phyloP scores from a whole-genome alignment of 257 asterid genomes.

The Rhazya stricta region DNA sequence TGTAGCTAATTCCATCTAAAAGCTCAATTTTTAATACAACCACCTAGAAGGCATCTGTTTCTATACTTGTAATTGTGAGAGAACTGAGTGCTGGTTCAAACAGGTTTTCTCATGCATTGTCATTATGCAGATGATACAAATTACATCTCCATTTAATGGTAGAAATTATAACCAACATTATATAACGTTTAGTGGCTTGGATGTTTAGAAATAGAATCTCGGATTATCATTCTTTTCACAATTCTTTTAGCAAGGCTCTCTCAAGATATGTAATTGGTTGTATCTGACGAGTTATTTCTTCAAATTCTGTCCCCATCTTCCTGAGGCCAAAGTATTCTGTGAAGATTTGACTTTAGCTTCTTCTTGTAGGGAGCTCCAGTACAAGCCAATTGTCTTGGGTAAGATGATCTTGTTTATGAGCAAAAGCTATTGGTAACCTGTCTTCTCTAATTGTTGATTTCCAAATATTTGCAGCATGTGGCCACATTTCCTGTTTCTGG shows the following conservation, averaged over 20 bases:
- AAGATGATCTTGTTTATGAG: slow-evolving; percentile 15
- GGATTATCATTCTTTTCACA: background rate
- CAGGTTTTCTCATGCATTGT: background rate
- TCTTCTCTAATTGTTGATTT: slow-evolving; percentile 6
- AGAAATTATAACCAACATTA: background rate
- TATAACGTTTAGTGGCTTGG: background rate
- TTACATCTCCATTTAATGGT: background rate
- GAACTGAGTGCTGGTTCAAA: background rate
- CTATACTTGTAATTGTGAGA: background rate
- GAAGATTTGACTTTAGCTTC: background rate
- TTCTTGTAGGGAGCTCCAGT: slow-evolving; percentile 46
- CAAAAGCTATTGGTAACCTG: background rate
- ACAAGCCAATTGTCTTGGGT: slow-evolving; percentile 54
- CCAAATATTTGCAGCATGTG: slow-evolving; percentile 38
- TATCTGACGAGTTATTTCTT: background rate
- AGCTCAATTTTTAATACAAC: background rate
- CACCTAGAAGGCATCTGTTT: background rate
- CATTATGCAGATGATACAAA: background rate
- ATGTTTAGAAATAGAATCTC: background rate
- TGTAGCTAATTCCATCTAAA: background rate
- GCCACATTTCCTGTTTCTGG: slow-evolving; percentile 59
- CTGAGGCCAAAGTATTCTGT: background rate
- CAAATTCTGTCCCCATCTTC: no score
- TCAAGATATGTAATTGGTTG: background rate
- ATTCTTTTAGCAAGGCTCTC: background rate